A percentile compares a stretch with the other conserved stretches of the same genome.
phyloP scores from a whole-genome alignment of 1,284 basidiomycete genomes.

The Ganoderma resinaceum region DNA sequence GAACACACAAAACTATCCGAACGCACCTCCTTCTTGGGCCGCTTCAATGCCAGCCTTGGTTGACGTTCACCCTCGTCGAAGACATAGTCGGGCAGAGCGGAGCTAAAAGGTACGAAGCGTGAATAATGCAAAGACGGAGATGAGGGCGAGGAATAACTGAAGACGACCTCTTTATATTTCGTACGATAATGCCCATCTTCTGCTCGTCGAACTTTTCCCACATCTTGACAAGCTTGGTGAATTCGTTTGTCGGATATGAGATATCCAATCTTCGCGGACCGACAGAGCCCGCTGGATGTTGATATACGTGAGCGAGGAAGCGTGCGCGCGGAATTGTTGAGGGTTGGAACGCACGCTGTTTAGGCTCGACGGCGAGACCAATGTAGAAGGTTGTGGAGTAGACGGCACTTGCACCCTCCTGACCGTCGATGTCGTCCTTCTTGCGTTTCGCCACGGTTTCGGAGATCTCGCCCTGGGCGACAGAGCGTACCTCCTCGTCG shows the following conservation, averaged over 20 bases:
- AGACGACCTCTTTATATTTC: conserved; percentile 85
- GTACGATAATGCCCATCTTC: conserved; percentile 94
- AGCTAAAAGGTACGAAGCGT: conserved; percentile 47
- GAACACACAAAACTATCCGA: conserved; percentile 20
- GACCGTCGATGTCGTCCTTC: conserved; percentile 81
- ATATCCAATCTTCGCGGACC: conserved; percentile 90
- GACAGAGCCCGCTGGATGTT: conserved; percentile 62
- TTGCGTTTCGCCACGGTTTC: conserved; percentile 77
- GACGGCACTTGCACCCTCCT: conserved; percentile 81
- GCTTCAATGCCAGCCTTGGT: conserved; percentile 65
- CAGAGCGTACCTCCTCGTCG: conserved; percentile 88
- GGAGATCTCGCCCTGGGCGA: conserved; percentile 88
- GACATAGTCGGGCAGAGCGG: conserved; percentile 81
- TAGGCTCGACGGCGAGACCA: conserved; percentile 92
- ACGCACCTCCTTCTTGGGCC: conserved; percentile 83
- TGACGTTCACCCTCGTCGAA: conserved; percentile 84
- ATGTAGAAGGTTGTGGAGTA: conserved; percentile 98
- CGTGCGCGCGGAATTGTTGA: neutral
- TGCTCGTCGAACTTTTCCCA: conserved; percentile 97
- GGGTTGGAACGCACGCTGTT: conserved; percentile 70
- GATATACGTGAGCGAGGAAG: conserved; percentile 23
- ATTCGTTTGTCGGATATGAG: conserved; percentile 96
- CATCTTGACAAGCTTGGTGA: conserved; percentile 92
- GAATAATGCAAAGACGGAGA: conserved; percentile 8
- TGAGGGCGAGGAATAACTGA: neutral